Conservation (phyloP, 352 stramenopile species). For the Pythium insidiosum region DNA sequence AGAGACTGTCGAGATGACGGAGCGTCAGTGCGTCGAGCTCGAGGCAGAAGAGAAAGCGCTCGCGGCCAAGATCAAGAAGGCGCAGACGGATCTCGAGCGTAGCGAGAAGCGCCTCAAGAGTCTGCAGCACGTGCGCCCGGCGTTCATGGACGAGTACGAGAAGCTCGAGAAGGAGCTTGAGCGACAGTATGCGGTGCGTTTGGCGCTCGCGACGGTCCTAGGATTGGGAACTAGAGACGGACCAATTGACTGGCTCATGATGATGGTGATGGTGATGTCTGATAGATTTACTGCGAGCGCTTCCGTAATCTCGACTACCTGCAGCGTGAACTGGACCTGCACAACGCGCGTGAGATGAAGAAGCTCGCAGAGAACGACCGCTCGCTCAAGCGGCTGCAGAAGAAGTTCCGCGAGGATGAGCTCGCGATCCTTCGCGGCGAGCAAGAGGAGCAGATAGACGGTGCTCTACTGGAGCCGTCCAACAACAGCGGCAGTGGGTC, state of each 20-base stretch:
- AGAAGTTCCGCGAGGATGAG: slow-evolving; percentile 90
- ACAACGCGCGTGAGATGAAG: slow-evolving; percentile 82
- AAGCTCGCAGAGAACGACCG: slow-evolving; percentile 84
- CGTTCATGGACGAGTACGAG: slow-evolving; percentile 98
- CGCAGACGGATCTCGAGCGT: slow-evolving; percentile 91
- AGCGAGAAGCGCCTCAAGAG: slow-evolving; percentile 92
- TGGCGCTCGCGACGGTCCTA: no score
- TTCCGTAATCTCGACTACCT: slow-evolving; percentile 97
- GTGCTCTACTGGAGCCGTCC: slow-evolving; percentile 36
- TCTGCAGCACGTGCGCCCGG: slow-evolving; percentile 88
- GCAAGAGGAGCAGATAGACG: slow-evolving; percentile 75
- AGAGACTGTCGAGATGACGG: slow-evolving; percentile 84
- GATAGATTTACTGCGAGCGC: slow-evolving; percentile 85
- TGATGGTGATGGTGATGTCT: not conserved
- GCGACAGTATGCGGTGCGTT: slow-evolving; percentile 87
- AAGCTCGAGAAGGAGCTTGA: slow-evolving; percentile 95
- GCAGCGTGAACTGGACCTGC: slow-evolving; percentile 89
- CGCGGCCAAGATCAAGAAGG: slow-evolving; percentile 91
- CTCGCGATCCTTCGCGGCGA: slow-evolving; percentile 82
- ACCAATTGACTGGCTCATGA: not conserved
- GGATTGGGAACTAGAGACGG: no score
- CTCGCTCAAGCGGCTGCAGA: slow-evolving; percentile 90
- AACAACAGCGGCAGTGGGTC: slow-evolving; percentile 24
- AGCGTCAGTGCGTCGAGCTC: slow-evolving; percentile 86
- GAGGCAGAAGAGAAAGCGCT: slow-evolving; percentile 91